A percentile compares a stretch with the other conserved stretches of the same genome.
Evolutionary conservation across 108 stramenopile genomes (phyloP).

Genomic region (Nitzschia sp.): DNA sequence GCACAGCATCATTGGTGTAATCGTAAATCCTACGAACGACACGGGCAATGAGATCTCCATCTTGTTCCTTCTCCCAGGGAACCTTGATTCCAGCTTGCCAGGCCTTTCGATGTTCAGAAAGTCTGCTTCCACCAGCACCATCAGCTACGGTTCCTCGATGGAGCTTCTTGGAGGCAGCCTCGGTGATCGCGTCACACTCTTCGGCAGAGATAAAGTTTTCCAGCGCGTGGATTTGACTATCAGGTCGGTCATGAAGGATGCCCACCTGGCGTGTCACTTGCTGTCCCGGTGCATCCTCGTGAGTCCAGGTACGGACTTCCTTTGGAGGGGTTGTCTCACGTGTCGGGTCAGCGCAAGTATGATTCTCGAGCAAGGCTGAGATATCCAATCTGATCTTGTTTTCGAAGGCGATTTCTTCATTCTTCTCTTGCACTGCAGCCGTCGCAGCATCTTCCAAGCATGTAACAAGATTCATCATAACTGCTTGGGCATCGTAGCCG

Average conservation of each 20-base stretch:
- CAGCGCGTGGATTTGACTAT: constrained; percentile 72
- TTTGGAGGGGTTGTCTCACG: constrained; percentile 48
- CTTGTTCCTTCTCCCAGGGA: constrained; percentile 68
- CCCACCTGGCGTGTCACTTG: constrained; percentile 31
- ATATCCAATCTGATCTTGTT: constrained; percentile 40
- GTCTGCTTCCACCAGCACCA: constrained; percentile 66
- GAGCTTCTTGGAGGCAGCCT: constrained; percentile 52
- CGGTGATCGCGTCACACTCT: constrained; percentile 78
- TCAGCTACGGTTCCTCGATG: constrained; percentile 84
- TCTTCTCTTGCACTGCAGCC: constrained; percentile 17
- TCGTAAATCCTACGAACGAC: constrained; percentile 62
- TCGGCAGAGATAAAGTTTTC: constrained; percentile 78
- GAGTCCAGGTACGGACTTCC: constrained; percentile 18
- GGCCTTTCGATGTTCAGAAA: constrained; percentile 73
- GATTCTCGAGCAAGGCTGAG: constrained; percentile 62
- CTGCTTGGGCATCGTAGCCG: background rate
- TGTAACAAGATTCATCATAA: constrained; percentile 20
- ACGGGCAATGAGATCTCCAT: constrained; percentile 67
- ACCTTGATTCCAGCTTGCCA: constrained; percentile 82
- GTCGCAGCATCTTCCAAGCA: constrained; percentile 32
- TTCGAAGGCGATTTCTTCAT: constrained; percentile 67
- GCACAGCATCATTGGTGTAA: constrained; percentile 73
- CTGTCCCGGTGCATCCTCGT: constrained; percentile 8
- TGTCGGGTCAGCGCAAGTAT: constrained; percentile 69
- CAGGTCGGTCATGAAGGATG: constrained; percentile 57